phyloP scores from a whole-genome alignment of 2,329 filamentous ascomycete genomes.

The Plenodomus tracheiphilus region DNA sequence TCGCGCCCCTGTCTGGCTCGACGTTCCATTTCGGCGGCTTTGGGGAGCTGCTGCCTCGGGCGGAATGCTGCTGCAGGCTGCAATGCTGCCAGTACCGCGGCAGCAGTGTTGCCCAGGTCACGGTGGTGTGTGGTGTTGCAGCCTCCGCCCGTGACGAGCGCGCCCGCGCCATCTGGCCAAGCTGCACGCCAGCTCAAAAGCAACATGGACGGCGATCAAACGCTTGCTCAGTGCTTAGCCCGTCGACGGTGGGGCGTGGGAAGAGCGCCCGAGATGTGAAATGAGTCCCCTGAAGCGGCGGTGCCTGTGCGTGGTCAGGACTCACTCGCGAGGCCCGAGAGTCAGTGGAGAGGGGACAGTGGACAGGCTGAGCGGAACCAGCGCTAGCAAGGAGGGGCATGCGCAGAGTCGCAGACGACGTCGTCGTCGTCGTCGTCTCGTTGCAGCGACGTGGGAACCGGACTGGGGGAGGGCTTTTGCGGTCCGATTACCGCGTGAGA shows the following conservation, averaged over 20 bases:
- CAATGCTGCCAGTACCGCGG: too few species aligned
- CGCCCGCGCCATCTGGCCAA: too few species aligned
- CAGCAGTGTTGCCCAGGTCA: slow-evolving; percentile 5
- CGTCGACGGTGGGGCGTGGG: background rate
- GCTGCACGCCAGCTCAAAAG: too few species aligned
- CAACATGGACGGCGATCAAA: slow-evolving; percentile 45
- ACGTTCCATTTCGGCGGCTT: background rate
- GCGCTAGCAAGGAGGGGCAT: slow-evolving; percentile 19
- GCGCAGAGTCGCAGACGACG: too few species aligned
- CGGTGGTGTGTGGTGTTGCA: too few species aligned
- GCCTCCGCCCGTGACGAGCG: too few species aligned
- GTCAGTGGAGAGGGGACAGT: slow-evolving; percentile 14
- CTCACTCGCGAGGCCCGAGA: slow-evolving; percentile 9
- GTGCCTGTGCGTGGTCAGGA: too few species aligned
- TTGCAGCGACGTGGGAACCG: too few species aligned
- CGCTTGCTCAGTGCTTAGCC: slow-evolving; percentile 42
- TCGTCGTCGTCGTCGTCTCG: too few species aligned
- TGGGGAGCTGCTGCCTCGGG: slow-evolving; percentile 4
- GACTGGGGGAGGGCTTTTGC: slow-evolving; percentile 22
- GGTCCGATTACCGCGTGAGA: slow-evolving; percentile 22
- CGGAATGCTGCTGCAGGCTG: slow-evolving; percentile 22
- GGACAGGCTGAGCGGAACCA: slow-evolving; percentile 25
- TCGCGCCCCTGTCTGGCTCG: slow-evolving; percentile 1
- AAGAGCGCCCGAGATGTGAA: background rate
- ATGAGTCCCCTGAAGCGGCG: background rate